Base-by-base conservation (phyloP, 2,329 filamentous ascomycete genomes). In the Monilinia laxa region DNA sequence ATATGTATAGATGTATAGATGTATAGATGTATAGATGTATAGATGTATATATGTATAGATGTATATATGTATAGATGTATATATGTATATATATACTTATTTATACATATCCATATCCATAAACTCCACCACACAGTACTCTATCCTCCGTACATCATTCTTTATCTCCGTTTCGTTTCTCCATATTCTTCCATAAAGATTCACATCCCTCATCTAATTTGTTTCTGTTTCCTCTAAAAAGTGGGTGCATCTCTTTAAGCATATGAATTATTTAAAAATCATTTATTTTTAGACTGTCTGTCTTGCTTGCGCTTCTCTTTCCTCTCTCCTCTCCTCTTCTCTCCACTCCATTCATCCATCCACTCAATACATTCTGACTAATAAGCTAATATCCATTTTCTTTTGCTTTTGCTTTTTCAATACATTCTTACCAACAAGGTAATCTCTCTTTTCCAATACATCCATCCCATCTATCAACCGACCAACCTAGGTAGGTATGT, bases 201-300 rank as follows among this genome's bases (percentile, higher is more conserved):
- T 63, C 51, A 63, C 38, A 40, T 40, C 18, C 23, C 45, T 63
- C 16, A 42, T 28, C 28, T 28, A 55, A 63, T 35, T 55, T 55
- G 60, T 53, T 38, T 63, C 35, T 42, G 31, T 54, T 55, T 63
- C 51, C 23, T 49, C 60, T 49, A 55, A 40, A 23, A 55, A 62
- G 52, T 56, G 51, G 51, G 40, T 56, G 38, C 38, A 57, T n/a
- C 62, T 40, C 20, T 56, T 47, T 12, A 20, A 52, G 47, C 47
- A 62, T 20, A 59, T 31, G 57, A 45, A 52, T 62, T 40, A 45
- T 45, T 45, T 45, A 6, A 16, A 45, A 47, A 47, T 40, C 52
- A 64, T 64, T 64, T 64, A 64, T 64, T 64, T 64, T 49, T 64
- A 64, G 62, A 64, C n/a, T n/a, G n/a, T 1, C 10, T 31, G 42